Percentiles rank a stretch among this genome's conserved stretches.
These are phyloP conservation scores for Yamadazyma buinensis DNA, from an alignment of 1,139 yeast genomes.

Conservation along the genomic window DNA sequence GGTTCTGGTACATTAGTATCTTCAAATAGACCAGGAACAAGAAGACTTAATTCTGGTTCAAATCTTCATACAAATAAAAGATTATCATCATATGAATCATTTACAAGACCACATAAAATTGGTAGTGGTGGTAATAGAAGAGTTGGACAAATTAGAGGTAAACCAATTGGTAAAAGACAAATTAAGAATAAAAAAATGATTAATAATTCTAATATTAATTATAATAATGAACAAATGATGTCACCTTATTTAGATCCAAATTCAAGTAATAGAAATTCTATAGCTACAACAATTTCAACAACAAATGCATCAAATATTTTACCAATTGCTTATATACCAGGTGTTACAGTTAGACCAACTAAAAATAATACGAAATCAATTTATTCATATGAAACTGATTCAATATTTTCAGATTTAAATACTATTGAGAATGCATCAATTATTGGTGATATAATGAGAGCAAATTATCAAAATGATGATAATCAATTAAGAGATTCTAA, in stretches of 20 bases:
- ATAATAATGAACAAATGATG: conserved; percentile 1
- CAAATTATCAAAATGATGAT: conserved; percentile 17
- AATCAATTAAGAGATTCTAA: background rate
- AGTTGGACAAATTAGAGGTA: conserved; percentile 12
- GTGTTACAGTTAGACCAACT: conserved; percentile 69
- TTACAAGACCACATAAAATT: conserved; percentile 34
- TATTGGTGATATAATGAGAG: conserved; percentile 44
- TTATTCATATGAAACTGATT: conserved; percentile 48
- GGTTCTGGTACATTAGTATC: background rate
- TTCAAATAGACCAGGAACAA: conserved; percentile 7
- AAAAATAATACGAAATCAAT: conserved; percentile 44
- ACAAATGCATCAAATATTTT: conserved; percentile 78
- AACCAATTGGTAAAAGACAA: conserved; percentile 11
- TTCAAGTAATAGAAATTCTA: conserved; percentile 33
- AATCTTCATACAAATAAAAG: conserved; percentile 20
- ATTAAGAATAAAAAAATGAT: conserved; percentile 11
- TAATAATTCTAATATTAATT: conserved; percentile 5
- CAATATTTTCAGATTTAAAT: conserved; percentile 49
- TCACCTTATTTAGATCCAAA: conserved; percentile 23
- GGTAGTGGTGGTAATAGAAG: conserved; percentile 12
- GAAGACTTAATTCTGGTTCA: conserved; percentile 6
- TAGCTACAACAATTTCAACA: conserved; percentile 64
- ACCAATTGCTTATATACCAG: conserved; percentile 94
- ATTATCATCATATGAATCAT: conserved; percentile 43
- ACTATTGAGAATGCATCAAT: conserved; percentile 54